Conservation (phyloP, 2,329 filamentous ascomycete species). For the Neodidymelliopsis sp. region DNA sequence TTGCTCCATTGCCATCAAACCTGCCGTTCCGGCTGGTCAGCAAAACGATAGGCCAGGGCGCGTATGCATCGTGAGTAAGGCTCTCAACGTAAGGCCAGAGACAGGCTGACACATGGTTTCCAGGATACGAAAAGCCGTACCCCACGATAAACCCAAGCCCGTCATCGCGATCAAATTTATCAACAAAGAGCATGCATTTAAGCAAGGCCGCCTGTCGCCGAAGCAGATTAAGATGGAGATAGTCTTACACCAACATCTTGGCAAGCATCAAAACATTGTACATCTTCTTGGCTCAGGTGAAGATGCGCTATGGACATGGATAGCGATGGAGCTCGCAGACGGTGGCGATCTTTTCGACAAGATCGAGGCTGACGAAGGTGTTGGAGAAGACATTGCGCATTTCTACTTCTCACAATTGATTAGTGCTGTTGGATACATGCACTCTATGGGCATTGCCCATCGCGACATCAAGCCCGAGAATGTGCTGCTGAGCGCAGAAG, state of each 20-base stretch:
- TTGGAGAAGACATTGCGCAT: conserved; percentile 93
- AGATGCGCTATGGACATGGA: conserved; percentile 90
- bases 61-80: conserved; percentile 85
- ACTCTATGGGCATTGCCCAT: conserved; percentile 93
- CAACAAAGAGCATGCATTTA: conserved; percentile 93
- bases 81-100: background rate
- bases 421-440: conserved; percentile 90
- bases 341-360: conserved; percentile 99
- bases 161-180: conserved; percentile 99
- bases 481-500: conserved; percentile 83
- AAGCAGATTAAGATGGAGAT: conserved; percentile 95
- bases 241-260: conserved; percentile 85
- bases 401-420: conserved; percentile 95
- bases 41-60: conserved; percentile 93
- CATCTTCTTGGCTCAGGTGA: conserved; percentile 89
- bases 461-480: conserved; percentile 83
- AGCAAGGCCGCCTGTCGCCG: conserved; percentile 83
- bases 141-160: conserved; percentile 71
- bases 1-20: conserved; percentile 82
- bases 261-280: conserved; percentile 91
- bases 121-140: conserved; percentile 89
- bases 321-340: conserved; percentile 96
- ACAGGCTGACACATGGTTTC: conserved; percentile 7
- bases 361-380: conserved; percentile 95
- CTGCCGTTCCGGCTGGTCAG: conserved; percentile 95